Percentiles rank a stretch among this genome's conserved stretches.
Conservation (phyloP, 441 rosid species). For the Gossypium trilobum region DNA sequence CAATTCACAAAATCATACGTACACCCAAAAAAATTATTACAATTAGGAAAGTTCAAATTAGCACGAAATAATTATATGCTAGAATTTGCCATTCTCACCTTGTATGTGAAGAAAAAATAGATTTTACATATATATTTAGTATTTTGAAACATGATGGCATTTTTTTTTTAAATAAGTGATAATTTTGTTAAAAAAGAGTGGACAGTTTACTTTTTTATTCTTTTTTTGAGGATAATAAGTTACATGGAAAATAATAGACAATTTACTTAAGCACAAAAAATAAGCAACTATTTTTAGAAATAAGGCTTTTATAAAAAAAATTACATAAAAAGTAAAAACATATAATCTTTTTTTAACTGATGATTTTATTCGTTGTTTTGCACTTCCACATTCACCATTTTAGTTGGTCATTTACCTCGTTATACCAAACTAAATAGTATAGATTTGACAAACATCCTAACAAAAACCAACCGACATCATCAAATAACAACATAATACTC, state of each 20-base stretch:
- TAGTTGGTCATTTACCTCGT: not conserved
- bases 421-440: not conserved
- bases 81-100: not conserved
- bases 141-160: too few relatives aligned
- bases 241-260: not conserved
- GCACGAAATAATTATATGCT: not conserved
- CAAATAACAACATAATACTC: not conserved
- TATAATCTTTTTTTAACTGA: not conserved
- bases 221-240: not conserved
- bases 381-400: not conserved
- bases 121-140: too few relatives aligned
- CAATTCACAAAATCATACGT: not conserved
- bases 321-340: not conserved
- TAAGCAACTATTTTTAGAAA: not conserved
- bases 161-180: too few relatives aligned
- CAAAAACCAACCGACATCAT: not conserved
- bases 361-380: not conserved
- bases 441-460: not conserved
- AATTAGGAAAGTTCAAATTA: not conserved
- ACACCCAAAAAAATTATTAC: not conserved
- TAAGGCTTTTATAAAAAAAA: not conserved
- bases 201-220: not conserved
- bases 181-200: not conserved
- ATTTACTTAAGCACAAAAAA: not conserved
- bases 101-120: too few relatives aligned